A percentile compares a stretch with the other conserved stretches of the same genome.
phyloP scores from a whole-genome alignment of 768 basidiomycete genomes.

The Boletus edulis region DNA sequence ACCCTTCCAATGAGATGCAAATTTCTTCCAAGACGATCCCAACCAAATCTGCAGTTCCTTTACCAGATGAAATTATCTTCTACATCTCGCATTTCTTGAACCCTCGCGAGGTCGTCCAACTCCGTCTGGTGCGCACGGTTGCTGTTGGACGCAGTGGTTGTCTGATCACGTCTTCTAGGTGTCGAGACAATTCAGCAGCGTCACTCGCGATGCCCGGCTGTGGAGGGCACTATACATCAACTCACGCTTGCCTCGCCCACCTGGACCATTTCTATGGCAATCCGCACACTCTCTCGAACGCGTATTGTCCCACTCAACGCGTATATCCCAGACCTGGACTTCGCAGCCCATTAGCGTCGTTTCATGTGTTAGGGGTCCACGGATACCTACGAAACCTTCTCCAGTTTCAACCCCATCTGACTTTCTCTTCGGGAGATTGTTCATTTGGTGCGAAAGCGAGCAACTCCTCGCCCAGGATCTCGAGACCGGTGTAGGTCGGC shows the following conservation, averaged over 20 bases:
- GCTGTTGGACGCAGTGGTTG: neutral
- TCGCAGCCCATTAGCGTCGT: conserved; percentile 8
- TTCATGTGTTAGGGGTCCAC: conserved; percentile 15
- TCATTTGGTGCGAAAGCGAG: conserved; percentile 20
- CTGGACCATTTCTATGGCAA: conserved; percentile 24
- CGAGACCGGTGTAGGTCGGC: conserved; percentile 20
- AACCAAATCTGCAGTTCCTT: neutral
- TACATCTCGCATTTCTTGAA: conserved; percentile 12
- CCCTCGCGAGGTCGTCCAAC: conserved; percentile 14
- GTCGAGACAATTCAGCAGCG: conserved; percentile 13
- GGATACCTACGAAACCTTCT: conserved; percentile 10
- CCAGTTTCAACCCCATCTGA: conserved; percentile 15
- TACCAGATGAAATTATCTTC: conserved; percentile 21
- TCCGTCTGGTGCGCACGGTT: conserved; percentile 15
- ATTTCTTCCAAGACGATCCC: neutral
- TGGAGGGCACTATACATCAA: conserved; percentile 19
- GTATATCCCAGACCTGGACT: conserved; percentile 20
- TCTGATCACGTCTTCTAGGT: conserved; percentile 13
- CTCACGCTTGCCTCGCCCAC: conserved; percentile 17
- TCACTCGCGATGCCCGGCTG: conserved; percentile 16
- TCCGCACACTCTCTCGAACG: conserved; percentile 18
- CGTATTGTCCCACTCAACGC: conserved; percentile 16
- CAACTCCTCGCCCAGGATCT: conserved; percentile 21
- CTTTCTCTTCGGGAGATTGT: conserved; percentile 24
- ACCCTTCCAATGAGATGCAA: conserved; percentile 7